These are phyloP conservation scores for Phytophthora pluvialis DNA, from an alignment of 352 stramenopile genomes.

Conservation along the genomic window DNA sequence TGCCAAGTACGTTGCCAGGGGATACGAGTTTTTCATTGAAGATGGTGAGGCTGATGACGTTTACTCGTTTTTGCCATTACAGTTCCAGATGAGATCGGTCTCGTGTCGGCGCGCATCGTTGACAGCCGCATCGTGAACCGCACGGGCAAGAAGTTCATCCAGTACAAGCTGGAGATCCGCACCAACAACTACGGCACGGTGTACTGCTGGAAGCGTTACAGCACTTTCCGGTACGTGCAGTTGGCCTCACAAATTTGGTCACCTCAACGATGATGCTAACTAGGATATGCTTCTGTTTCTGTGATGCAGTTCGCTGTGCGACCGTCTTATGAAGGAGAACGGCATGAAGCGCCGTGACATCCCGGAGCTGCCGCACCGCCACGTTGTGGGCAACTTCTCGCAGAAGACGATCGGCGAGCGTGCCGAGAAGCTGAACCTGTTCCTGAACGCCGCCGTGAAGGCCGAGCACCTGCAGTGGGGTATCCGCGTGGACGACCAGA, in stretches of 20 bases:
- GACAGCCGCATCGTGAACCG: conserved; percentile 86
- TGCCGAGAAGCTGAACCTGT: conserved; percentile 88
- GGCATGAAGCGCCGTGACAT: conserved; percentile 87
- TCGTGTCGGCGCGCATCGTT: conserved; percentile 84
- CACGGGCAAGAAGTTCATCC: conserved; percentile 88
- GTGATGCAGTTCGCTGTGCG: conserved; percentile 67
- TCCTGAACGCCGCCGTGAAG: conserved; percentile 75
- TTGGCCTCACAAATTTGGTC: neutral
- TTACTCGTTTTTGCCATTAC: conserved; percentile 11
- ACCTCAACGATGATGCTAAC: conserved; percentile 1
- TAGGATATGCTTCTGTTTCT: neutral
- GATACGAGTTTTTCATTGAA: conserved; percentile 14
- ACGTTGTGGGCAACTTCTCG: conserved; percentile 87
- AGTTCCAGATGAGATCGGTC: conserved; percentile 85
- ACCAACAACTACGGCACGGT: conserved; percentile 90
- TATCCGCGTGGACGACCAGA: conserved; percentile 88
- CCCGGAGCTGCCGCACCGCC: conserved; percentile 81
- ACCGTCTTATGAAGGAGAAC: conserved; percentile 87
- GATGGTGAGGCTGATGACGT: conserved; percentile 25
- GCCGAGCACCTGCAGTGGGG: conserved; percentile 89
- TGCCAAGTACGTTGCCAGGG: conserved; percentile 67
- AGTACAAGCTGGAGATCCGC: conserved; percentile 91
- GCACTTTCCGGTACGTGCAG: conserved; percentile 77
- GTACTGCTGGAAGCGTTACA: conserved; percentile 91
- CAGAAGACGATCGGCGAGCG: conserved; percentile 83